These are phyloP conservation scores for Calonectria ilicicola DNA, from an alignment of 2,329 filamentous ascomycete species.

Conservation along the genomic window DNA sequence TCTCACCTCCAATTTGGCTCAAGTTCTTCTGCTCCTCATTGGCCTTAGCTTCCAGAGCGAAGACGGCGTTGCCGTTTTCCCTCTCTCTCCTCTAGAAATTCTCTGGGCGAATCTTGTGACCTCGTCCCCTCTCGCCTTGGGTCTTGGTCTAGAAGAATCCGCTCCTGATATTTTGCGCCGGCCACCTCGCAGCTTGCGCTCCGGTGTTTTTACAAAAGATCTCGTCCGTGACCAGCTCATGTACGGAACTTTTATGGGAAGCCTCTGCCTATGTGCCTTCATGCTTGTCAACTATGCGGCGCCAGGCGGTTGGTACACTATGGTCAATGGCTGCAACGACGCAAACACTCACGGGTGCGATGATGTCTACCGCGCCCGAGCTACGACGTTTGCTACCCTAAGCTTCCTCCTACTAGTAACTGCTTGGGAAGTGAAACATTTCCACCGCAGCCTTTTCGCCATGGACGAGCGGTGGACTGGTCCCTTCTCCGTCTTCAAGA, in stretches of 20 bases:
- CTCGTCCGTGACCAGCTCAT: conserved; percentile 75
- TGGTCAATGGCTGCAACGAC: conserved; percentile 71
- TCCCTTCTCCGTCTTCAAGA: conserved; percentile 64
- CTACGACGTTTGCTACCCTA: conserved; percentile 76
- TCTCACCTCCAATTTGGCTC: conserved; percentile 76
- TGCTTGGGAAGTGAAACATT: conserved; percentile 81
- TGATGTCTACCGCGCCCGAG: conserved; percentile 73
- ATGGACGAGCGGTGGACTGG: conserved; percentile 68
- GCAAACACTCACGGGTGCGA: conserved; percentile 62
- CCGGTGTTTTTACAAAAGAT: conserved; percentile 73
- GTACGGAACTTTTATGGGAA: conserved; percentile 74
- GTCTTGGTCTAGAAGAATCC: conserved; percentile 77
- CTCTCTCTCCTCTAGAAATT: conserved; percentile 78
- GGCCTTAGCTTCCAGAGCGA: conserved; percentile 76
- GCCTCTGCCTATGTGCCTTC: conserved; percentile 71
- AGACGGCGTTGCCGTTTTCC: conserved; percentile 72
- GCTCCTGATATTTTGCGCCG: conserved; percentile 75
- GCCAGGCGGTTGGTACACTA: conserved; percentile 58
- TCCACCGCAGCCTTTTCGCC: conserved; percentile 75
- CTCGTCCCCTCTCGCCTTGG: conserved; percentile 77
- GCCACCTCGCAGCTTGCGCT: conserved; percentile 70
- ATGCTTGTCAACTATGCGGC: conserved; percentile 67
- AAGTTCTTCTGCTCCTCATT: conserved; percentile 76
- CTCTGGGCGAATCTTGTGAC: conserved; percentile 84
- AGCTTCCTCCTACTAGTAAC: conserved; percentile 77